Evolutionary conservation across 495 filamentous ascomycete species (phyloP), one percentile per base, ranked within the genome.

Genomic region (Aspergillus haitiensis): DNA sequence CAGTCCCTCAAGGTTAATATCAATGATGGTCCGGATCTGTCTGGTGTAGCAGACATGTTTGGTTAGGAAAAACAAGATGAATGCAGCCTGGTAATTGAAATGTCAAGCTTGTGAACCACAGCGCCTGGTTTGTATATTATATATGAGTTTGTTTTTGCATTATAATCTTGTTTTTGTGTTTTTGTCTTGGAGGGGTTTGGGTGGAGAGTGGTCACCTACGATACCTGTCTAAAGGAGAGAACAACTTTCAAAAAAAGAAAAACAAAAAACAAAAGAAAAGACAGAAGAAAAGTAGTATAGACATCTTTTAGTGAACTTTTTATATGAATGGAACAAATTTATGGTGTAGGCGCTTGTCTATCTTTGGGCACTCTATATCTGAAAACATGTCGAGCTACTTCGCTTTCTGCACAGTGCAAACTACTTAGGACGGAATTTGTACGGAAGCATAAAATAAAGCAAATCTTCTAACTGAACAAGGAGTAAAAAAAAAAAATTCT

Each of bases 11-110:
- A 67, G 62, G 80, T 73, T 16, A 71, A 82, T 58, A 80, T 82
- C 55, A 83, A 86, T 56, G 79, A 82, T 58, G 81, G 78, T 11
- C 81, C 86, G 5, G 84, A 87, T 68, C 72, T 90, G 31, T 81
- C 79, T 27, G 86, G 86, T 2, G 75, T 90, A 34, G 84, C 85
- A 34, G 86, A 86, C 64, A 83, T 90, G 81, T 90, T 90, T 72
- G 83, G 78, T 36, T 85, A 69, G 56, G 21, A 13, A 33, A 33
- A 16, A 16, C 12, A n/a, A n/a, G 10, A 51, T 18, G 27, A 47
- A 9, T 47, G 16, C 16, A 47, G n/a, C 44, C 4, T 47, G 15
- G 27, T 21, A 7, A 47, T 47, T 32, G 34, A 18, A 18, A 13
- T 42, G 6, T 7, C 21, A 27, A 27, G 21, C 21, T 27, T 27